A percentile compares a stretch with the other conserved stretches of the same genome.
Evolutionary conservation across 805 yeast genomes (phyloP).

Genomic region (Candida jianshihensis): DNA sequence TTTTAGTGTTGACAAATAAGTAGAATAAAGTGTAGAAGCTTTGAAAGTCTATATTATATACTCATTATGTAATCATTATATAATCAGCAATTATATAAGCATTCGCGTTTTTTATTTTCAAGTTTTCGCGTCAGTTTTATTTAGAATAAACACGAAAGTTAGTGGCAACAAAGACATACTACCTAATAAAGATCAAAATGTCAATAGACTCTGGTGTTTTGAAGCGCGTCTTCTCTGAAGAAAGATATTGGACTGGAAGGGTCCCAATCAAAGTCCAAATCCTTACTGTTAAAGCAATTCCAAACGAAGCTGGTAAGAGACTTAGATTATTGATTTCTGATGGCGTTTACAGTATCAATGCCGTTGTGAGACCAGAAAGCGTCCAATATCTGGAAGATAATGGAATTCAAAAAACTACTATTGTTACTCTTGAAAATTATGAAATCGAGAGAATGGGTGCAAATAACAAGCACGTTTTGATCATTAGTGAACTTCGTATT

Average conservation of each 20-base stretch:
- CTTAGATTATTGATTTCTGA: slow-evolving; percentile 44
- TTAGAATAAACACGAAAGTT: neutral
- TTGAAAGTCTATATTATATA: neutral
- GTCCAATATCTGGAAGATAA: slow-evolving; percentile 37
- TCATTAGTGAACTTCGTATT: slow-evolving; percentile 17
- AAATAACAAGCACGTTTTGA: slow-evolving; percentile 24
- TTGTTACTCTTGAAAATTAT: slow-evolving; percentile 35
- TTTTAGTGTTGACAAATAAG: neutral
- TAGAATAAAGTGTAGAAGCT: neutral
- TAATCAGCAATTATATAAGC: neutral
- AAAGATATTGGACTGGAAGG: slow-evolving; percentile 10
- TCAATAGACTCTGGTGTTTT: slow-evolving; percentile 13
- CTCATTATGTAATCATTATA: neutral
- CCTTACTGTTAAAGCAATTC: slow-evolving; percentile 28
- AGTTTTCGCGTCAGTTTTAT: slow-evolving; percentile 4
- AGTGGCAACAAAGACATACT: slow-evolving; percentile 5
- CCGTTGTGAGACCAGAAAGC: slow-evolving; percentile 44
- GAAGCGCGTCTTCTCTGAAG: slow-evolving; percentile 15
- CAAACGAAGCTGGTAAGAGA: slow-evolving; percentile 35
- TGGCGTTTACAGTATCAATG: slow-evolving; percentile 44
- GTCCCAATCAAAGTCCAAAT: slow-evolving; percentile 30
- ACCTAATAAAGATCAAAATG: neutral
- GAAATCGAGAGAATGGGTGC: slow-evolving; percentile 34
- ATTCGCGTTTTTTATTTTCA: neutral
- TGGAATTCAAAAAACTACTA: slow-evolving; percentile 39